phyloP scores from a whole-genome alignment of 768 basidiomycete species.

The Psilocybe azurescens region DNA sequence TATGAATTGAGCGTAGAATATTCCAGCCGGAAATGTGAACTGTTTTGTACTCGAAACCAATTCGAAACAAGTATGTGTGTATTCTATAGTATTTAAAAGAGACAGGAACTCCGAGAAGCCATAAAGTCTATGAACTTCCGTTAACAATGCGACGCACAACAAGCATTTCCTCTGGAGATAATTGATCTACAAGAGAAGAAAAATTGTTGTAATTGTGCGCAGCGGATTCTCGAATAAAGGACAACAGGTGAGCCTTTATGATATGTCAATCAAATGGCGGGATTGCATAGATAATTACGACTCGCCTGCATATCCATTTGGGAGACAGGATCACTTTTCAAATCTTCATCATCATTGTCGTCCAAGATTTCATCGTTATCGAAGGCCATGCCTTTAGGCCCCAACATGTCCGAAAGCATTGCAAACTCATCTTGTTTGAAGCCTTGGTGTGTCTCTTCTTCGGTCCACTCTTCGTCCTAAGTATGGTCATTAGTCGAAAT shows the following conservation, averaged over 20 bases:
- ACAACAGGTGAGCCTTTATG: constrained; percentile 65
- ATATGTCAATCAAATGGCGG: not conserved
- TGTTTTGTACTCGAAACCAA: not conserved
- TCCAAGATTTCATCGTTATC: constrained; percentile 82
- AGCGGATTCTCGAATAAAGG: constrained; percentile 75
- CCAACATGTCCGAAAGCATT: constrained; percentile 84
- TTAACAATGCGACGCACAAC: constrained; percentile 60
- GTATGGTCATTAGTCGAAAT: constrained; percentile 6
- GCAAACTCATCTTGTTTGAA: constrained; percentile 79
- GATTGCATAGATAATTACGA: not conserved
- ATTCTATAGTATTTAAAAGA: not conserved
- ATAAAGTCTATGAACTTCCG: constrained; percentile 3
- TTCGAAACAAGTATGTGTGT: too few species aligned
- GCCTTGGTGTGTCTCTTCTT: constrained; percentile 74
- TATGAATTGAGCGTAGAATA: too few species aligned
- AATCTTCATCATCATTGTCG: constrained; percentile 84
- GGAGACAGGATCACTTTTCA: constrained; percentile 84
- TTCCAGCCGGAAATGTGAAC: too few species aligned
- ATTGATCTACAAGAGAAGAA: constrained; percentile 62
- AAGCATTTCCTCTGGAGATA: constrained; percentile 72
- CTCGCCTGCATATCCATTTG: constrained; percentile 80
- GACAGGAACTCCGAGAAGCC: too few species aligned
- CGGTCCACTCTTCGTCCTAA: constrained; percentile 92
- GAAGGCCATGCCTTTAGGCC: constrained; percentile 71
- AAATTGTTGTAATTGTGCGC: constrained; percentile 68